Evolutionary conservation across 2,329 filamentous ascomycete genomes (phyloP), one percentile per base, ranked within the genome.

Genomic region (Blastomyces percursus): DNA sequence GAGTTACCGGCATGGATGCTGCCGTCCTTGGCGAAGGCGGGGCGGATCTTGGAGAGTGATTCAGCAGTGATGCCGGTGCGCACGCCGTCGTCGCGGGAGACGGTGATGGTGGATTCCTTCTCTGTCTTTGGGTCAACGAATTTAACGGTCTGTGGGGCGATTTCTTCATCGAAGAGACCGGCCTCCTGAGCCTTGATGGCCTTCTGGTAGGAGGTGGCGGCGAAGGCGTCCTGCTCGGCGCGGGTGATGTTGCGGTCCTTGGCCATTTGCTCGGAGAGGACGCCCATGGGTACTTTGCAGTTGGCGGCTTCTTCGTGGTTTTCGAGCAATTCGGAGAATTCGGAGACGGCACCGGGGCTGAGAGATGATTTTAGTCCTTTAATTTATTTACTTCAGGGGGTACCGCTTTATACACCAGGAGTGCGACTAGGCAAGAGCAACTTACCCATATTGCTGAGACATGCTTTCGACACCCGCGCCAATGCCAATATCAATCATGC

Each of bases 271-370:
- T 99, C 94, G 35, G 91, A 96, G 59, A 97, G 82, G 12, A 91
- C 84, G 70, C 93, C 93, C 94, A 97, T 97, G 74, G 91, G 87
- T 2, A 97, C 93, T 80, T 96, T 96, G 86, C 94, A 99, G 83
- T 96, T 95, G 71, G 89, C 89, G 30, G 92, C 84, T 73, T 94
- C 88, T 67, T 85, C 82, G 80, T 93, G 84, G 70, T 80, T 84
- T 73, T 96, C 90, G 66, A 97, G 86, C 61, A 90, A 83, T 59
- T 96, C 90, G 38, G 90, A 94, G 83, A 97, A 96, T 77, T 97
- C 94, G 65, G 87, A 85, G 19, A 97, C 93, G 65, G 94, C 94
- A 54, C 81, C 82, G 30, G 93, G 92, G 42, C 87, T 89, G 68
- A 62, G 58, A 50, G 61, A 51, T 30, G 19, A 35, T 14, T 35